Percentiles rank a stretch among this genome's conserved stretches.
Conservation (phyloP, 306 rosid genomes). For the Hylodesmum podocarpum region DNA sequence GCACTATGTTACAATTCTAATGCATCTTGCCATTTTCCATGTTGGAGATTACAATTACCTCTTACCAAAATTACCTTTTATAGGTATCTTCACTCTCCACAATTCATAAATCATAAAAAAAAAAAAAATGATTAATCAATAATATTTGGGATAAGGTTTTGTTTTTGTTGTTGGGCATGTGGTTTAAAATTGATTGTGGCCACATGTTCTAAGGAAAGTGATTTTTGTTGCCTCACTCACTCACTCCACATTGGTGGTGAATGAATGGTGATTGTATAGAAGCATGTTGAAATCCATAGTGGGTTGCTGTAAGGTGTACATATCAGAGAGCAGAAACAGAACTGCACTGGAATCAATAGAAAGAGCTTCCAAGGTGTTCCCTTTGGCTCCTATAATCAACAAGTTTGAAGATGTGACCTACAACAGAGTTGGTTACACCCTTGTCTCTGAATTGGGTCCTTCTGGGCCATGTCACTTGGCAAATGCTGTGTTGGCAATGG, state of each 20-base stretch:
- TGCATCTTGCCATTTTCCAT: neutral
- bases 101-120: neutral
- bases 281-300: conserved; percentile 62
- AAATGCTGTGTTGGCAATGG: conserved; percentile 73
- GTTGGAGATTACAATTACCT: neutral
- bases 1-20: neutral
- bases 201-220: conserved; percentile 2
- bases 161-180: conserved; percentile 27
- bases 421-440: conserved; percentile 90
- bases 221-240: neutral
- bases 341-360: conserved; percentile 70
- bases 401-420: conserved; percentile 81
- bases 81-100: neutral
- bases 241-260: neutral
- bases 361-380: conserved; percentile 63
- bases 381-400: conserved; percentile 59
- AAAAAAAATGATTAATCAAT: neutral
- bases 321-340: conserved; percentile 85
- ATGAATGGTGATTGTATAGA: conserved; percentile 11
- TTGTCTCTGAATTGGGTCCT: conserved; percentile 62
- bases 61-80: neutral
- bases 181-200: conserved; percentile 27
- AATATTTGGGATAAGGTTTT: conserved; percentile 35
- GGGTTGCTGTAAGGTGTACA: conserved; percentile 90
- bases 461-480: conserved; percentile 46